Conservation (phyloP, 2,329 filamentous ascomycete genomes). For the Fusarium redolens region DNA sequence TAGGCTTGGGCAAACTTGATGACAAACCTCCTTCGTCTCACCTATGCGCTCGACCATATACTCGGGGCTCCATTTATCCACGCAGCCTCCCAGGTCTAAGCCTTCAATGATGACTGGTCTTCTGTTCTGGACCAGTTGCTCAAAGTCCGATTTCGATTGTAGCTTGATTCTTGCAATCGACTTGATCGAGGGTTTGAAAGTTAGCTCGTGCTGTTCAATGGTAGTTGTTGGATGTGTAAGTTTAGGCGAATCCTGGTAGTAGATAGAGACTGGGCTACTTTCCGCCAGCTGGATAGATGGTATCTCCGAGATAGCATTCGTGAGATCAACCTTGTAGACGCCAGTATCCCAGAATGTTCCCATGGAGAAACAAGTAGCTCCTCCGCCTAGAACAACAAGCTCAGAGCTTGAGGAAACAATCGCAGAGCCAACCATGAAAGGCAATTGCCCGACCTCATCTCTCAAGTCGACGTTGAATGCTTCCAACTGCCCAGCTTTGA, state of each 20-base stretch:
- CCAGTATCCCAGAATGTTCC: conserved; percentile 84
- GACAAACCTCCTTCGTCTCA: conserved; percentile 66
- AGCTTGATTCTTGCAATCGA: conserved; percentile 65
- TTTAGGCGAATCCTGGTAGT: conserved; percentile 46
- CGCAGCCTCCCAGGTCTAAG: conserved; percentile 75
- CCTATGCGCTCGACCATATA: conserved; percentile 75
- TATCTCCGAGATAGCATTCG: not conserved
- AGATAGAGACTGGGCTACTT: conserved; percentile 9
- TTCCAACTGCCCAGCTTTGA: conserved; percentile 45
- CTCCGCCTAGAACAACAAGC: conserved; percentile 78
- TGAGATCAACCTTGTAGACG: conserved; percentile 57
- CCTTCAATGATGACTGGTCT: conserved; percentile 71
- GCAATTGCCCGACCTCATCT: conserved; percentile 47
- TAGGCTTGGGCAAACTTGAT: not conserved
- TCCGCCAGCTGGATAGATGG: not conserved
- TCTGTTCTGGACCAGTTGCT: conserved; percentile 65
- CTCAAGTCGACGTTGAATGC: conserved; percentile 3
- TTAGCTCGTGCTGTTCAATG: not conserved
- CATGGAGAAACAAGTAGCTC: conserved; percentile 91
- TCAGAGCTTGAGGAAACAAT: conserved; percentile 60
- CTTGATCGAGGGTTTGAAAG: conserved; percentile 35
- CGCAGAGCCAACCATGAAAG: conserved; percentile 78
- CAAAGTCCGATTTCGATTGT: conserved; percentile 67
- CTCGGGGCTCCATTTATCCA: conserved; percentile 72
- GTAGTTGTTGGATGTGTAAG: conserved; percentile 31